Evolutionary conservation across 306 rosid species (phyloP).

Genomic region (Nissolia schottii): DNA sequence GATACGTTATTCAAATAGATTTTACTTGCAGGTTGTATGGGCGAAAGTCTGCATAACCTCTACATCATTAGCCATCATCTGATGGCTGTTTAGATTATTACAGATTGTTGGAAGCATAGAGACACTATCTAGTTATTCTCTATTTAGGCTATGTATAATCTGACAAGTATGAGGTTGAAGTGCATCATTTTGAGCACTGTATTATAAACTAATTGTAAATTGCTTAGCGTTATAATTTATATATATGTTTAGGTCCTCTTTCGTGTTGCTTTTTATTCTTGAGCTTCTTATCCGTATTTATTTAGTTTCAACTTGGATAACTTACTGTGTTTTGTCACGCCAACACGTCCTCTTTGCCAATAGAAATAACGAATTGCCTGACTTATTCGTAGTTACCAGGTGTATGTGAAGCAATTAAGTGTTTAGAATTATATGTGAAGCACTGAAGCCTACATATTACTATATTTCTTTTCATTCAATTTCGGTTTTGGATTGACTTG

Average conservation of each 20-base stretch:
- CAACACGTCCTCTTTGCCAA: background rate
- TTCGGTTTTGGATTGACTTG: background rate
- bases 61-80: background rate
- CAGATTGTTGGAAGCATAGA: conserved; percentile 8
- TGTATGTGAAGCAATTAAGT: no score
- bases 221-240: background rate
- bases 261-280: background rate
- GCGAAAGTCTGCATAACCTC: background rate
- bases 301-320: background rate
- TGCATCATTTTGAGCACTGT: conserved; percentile 17
- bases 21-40: background rate
- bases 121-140: background rate
- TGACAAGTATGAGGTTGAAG: background rate
- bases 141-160: conserved; percentile 3
- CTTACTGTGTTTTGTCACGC: background rate
- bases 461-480: background rate
- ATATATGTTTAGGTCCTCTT: background rate
- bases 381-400: background rate
- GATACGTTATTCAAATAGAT: conserved; percentile 1
- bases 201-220: conserved; percentile 7
- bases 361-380: background rate
- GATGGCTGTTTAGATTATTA: conserved; percentile 6
- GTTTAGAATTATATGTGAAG: background rate
- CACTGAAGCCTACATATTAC: no score
- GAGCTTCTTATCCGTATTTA: background rate